Percentiles rank a stretch among this genome's conserved stretches.
Conservation (phyloP, 164 flowering plant species). For the Stephania cephalantha region DNA sequence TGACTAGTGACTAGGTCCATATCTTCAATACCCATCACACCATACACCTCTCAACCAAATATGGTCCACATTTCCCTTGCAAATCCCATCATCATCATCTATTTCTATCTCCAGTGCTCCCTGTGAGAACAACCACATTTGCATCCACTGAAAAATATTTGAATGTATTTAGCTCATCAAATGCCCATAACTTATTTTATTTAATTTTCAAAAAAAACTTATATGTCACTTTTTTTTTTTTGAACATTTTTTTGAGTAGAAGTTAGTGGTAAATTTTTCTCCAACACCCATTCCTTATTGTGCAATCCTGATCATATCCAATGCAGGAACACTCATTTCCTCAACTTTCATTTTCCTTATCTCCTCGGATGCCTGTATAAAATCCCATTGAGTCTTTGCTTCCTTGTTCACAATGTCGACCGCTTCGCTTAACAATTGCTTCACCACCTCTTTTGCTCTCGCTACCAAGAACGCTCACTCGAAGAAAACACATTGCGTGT, state of each 20-base stretch:
- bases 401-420: slow-evolving; percentile 13
- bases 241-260: no score
- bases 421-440: background rate
- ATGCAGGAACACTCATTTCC: background rate
- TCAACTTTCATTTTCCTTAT: slow-evolving; percentile 10
- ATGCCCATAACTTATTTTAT: no score
- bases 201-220: no score
- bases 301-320: slow-evolving; percentile 13
- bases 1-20: background rate
- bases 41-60: background rate
- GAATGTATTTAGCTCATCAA: no score
- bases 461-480: background rate
- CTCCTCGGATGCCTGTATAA: slow-evolving; percentile 6
- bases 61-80: background rate
- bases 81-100: no score
- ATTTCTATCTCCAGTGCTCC: no score
- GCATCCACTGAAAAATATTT: no score
- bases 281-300: slow-evolving; percentile 2
- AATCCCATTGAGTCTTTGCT: background rate
- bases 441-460: background rate
- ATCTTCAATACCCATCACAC: no score
- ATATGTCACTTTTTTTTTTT: no score
- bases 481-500: background rate
- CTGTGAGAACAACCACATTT: no score
- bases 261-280: slow-evolving; percentile 1